These are phyloP conservation scores for Geotrichum europaeum DNA, from an alignment of 1,139 yeast genomes.

Conservation along the genomic window DNA sequence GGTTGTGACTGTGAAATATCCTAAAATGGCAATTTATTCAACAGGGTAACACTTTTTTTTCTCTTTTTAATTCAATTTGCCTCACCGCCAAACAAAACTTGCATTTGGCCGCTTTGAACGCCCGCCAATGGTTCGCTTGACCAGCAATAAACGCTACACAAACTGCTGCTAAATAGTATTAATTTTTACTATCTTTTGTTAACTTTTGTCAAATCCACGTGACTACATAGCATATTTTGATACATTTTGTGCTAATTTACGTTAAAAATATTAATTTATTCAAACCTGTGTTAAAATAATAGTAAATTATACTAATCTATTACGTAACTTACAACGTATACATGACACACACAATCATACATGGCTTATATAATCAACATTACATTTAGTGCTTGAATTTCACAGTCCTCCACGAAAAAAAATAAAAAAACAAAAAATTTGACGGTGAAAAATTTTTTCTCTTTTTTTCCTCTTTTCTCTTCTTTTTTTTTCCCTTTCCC, in stretches of 20 bases:
- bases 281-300: background rate
- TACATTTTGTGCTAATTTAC: background rate
- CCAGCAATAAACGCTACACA: no score
- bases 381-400: background rate
- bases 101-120: no score
- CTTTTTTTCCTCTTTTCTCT: background rate
- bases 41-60: background rate
- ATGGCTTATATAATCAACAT: background rate
- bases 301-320: background rate
- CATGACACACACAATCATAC: background rate
- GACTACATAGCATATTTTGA: background rate
- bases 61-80: no score
- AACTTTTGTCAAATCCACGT: no score
- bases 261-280: background rate
- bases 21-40: background rate
- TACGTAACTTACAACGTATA: background rate
- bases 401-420: background rate
- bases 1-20: background rate
- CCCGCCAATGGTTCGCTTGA: no score
- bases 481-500: constrained; percentile 3
- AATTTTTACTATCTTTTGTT: no score
- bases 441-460: constrained; percentile 7
- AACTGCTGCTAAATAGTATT: no score
- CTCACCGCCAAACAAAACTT: background rate
- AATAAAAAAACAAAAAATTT: background rate